Evolutionary conservation across 2,329 filamentous ascomycete species (phyloP).

Genomic region (Aspergillus viridinutans): DNA sequence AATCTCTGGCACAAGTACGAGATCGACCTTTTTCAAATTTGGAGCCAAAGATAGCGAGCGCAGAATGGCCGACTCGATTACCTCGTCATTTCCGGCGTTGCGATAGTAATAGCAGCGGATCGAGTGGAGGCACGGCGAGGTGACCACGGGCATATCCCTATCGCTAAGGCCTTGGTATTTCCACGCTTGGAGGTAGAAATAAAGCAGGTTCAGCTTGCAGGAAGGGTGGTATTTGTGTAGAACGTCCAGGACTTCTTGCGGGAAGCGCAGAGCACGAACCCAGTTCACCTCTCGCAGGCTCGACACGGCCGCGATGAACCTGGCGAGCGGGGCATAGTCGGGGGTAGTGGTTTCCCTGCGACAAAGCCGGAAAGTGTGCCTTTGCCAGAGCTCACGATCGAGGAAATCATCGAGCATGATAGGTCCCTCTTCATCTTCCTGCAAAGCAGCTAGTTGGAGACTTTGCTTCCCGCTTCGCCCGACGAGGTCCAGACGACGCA

Average conservation of each 20-base stretch:
- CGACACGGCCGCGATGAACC: background rate
- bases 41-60: background rate
- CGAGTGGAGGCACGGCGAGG: background rate
- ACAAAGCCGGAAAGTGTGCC: background rate
- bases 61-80: background rate
- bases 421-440: background rate
- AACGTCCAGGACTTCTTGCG: background rate
- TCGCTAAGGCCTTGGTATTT: background rate
- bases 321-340: background rate
- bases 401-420: background rate
- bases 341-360: background rate
- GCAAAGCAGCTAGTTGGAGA: background rate
- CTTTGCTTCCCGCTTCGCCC: background rate
- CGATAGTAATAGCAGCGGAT: background rate
- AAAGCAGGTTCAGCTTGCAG: background rate
- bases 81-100: background rate
- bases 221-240: background rate
- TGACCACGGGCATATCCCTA: background rate
- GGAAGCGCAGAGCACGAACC: background rate
- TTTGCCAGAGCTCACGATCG: background rate
- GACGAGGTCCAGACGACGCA: background rate
- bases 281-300: background rate
- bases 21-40: background rate
- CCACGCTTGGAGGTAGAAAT: background rate
- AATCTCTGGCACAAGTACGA: background rate